These are phyloP conservation scores for Hysterangium stoloniferum DNA, from an alignment of 768 basidiomycete species.

Conservation along the genomic window DNA sequence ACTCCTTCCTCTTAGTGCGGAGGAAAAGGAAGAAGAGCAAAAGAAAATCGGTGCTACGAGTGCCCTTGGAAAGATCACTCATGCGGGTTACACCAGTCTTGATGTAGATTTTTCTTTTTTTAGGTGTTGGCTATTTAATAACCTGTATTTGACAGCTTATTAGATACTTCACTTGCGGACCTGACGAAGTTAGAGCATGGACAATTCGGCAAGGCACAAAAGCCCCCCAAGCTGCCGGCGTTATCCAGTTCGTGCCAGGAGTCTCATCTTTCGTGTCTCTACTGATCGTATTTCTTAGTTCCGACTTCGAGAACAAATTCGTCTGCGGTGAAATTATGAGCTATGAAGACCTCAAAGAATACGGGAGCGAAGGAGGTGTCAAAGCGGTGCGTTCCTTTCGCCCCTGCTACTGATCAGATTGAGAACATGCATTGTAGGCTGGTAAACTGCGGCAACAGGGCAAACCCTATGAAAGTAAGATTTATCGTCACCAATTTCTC, in stretches of 20 bases:
- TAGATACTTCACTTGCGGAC: slow-evolving; percentile 96
- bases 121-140: background rate
- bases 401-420: background rate
- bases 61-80: slow-evolving; percentile 88
- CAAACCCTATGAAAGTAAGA: slow-evolving; percentile 89
- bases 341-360: slow-evolving; percentile 82
- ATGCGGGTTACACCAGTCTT: slow-evolving; percentile 83
- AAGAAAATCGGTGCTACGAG: slow-evolving; percentile 66
- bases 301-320: slow-evolving; percentile 97
- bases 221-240: slow-evolving; percentile 95
- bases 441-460: slow-evolving; percentile 95
- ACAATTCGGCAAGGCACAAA: slow-evolving; percentile 91
- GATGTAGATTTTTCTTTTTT: slow-evolving; percentile 43
- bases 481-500: background rate
- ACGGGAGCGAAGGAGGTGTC: slow-evolving; percentile 84
- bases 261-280: background rate
- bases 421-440: slow-evolving; percentile 23
- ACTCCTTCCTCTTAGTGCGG: slow-evolving; percentile 50
- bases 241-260: slow-evolving; percentile 71
- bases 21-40: slow-evolving; percentile 74
- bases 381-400: slow-evolving; percentile 53
- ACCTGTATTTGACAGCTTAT: slow-evolving; percentile 53
- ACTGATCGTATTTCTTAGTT: slow-evolving; percentile 34
- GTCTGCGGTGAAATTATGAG: slow-evolving; percentile 97
- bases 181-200: slow-evolving; percentile 97